phyloP scores from a whole-genome alignment of 108 stramenopile species.

The Conticribra weissflogii region DNA sequence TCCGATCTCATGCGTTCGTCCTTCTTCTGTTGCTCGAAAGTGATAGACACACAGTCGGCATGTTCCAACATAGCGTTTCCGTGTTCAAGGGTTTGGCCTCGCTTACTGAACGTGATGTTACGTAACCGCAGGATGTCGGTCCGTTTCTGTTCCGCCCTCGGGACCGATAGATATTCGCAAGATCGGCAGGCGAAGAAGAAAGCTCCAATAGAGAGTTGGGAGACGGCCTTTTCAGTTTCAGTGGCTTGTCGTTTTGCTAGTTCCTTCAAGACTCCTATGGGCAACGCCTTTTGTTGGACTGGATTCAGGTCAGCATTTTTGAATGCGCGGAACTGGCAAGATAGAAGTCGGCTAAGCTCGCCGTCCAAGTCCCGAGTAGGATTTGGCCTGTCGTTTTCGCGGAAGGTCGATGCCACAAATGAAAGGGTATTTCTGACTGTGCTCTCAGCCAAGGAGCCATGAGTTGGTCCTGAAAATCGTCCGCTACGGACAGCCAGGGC shows the following conservation, averaged over 20 bases:
- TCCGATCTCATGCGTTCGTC: conserved; percentile 4
- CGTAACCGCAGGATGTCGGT: not conserved
- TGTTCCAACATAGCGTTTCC: not conserved
- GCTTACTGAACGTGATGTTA: not conserved
- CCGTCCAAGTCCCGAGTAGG: conserved; percentile 1
- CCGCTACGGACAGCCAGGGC: conserved; percentile 3
- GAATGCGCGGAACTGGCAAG: not conserved
- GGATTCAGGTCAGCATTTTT: conserved; percentile 2
- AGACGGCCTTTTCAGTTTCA: not conserved
- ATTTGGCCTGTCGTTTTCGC: not conserved
- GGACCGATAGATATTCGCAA: conserved; percentile 2
- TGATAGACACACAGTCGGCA: conserved; percentile 1
- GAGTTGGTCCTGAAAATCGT: conserved; percentile 7
- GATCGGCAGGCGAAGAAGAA: conserved; percentile 9
- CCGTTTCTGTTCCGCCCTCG: not conserved
- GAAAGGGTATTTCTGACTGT: conserved; percentile 6
- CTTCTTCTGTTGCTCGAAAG: conserved; percentile 10
- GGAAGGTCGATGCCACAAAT: conserved; percentile 8
- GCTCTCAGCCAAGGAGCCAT: not conserved
- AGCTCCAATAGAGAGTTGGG: not conserved
- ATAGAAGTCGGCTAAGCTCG: conserved; percentile 8
- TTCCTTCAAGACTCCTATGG: not conserved
- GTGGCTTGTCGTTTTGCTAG: not conserved
- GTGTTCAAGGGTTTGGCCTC: not conserved
- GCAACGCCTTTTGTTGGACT: conserved; percentile 7